These are phyloP conservation scores for Zygosaccharomyces rouxii DNA, from an alignment of 805 yeast genomes.

Conservation along the genomic window DNA sequence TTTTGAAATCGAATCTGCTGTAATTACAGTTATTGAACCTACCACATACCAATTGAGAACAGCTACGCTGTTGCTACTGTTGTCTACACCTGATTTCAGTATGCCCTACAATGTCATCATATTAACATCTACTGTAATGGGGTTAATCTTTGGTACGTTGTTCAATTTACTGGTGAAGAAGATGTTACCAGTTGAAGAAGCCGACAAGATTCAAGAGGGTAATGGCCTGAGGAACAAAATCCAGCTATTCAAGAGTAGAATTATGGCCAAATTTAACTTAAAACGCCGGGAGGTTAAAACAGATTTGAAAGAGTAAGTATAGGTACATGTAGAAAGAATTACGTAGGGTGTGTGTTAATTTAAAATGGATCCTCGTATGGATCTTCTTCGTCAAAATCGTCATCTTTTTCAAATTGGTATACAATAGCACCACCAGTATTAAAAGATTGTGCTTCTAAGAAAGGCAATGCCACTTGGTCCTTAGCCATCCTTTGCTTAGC, in stretches of 20 bases:
- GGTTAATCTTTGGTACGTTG: conserved; percentile 82
- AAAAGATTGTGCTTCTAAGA: conserved; percentile 77
- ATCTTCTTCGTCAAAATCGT: conserved; percentile 97
- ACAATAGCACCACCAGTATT: conserved; percentile 90
- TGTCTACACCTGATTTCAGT: conserved; percentile 96
- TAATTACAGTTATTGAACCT: conserved; percentile 52
- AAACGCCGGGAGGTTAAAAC: not conserved
- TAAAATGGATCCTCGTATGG: conserved; percentile 95
- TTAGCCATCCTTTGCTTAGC: conserved; percentile 70
- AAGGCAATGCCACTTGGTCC: conserved; percentile 89
- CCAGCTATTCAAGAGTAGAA: conserved; percentile 12
- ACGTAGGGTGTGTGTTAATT: not conserved
- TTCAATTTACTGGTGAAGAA: conserved; percentile 73
- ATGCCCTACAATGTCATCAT: conserved; percentile 98
- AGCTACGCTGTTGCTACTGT: conserved; percentile 74
- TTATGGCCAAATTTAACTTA: conserved; percentile 7
- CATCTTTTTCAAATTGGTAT: conserved; percentile 93
- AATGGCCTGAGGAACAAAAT: conserved; percentile 23
- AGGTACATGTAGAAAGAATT: not conserved
- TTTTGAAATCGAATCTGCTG: conserved; percentile 89
- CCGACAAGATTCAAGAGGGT: conserved; percentile 35
- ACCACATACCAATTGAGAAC: conserved; percentile 59
- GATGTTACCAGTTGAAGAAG: conserved; percentile 71
- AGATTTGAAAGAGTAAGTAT: not conserved
- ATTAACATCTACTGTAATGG: conserved; percentile 87